A percentile compares a stretch with the other conserved stretches of the same genome.
These are phyloP conservation scores for Candida buenavistaensis DNA, from an alignment of 1,139 yeast genomes.

Conservation along the genomic window DNA sequence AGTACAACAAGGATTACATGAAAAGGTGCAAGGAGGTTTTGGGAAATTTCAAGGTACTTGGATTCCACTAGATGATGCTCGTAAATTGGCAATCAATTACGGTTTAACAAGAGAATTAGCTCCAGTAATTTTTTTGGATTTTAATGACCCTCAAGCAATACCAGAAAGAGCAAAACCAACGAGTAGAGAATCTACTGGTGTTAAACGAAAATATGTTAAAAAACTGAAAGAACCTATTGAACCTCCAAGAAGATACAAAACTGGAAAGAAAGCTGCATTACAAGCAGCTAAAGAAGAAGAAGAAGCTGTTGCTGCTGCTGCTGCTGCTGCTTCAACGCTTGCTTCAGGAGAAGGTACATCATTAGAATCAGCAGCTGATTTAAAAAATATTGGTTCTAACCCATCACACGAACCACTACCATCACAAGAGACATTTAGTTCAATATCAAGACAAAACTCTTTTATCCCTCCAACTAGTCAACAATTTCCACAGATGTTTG, in stretches of 20 bases:
- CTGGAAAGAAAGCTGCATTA: slow-evolving; percentile 15
- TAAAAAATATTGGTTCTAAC: background rate
- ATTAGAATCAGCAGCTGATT: background rate
- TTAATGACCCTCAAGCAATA: slow-evolving; percentile 48
- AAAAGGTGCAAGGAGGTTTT: slow-evolving; percentile 95
- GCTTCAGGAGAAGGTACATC: background rate
- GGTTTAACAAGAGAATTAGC: slow-evolving; percentile 56
- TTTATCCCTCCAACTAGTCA: slow-evolving; percentile 8
- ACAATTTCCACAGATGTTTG: slow-evolving; percentile 12
- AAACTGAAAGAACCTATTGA: slow-evolving; percentile 37
- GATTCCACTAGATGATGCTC: slow-evolving; percentile 77
- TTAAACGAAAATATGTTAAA: slow-evolving; percentile 45
- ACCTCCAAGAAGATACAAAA: slow-evolving; percentile 34
- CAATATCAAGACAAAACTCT: slow-evolving; percentile 17
- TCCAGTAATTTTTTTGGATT: slow-evolving; percentile 51
- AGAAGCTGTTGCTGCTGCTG: slow-evolving; percentile 12
- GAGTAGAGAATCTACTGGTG: slow-evolving; percentile 45
- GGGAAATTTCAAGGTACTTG: slow-evolving; percentile 98
- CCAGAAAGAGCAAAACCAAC: slow-evolving; percentile 47
- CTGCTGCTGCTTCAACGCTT: slow-evolving; percentile 4
- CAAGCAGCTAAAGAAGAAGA: slow-evolving; percentile 15
- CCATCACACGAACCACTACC: background rate
- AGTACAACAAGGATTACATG: slow-evolving; percentile 83
- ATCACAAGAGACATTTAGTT: slow-evolving; percentile 19
- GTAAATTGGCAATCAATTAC: slow-evolving; percentile 51